Evolutionary conservation across 202 grass and related monocot species (phyloP), one percentile per base, ranked within the genome.

Genomic region (Zizania palustris): DNA sequence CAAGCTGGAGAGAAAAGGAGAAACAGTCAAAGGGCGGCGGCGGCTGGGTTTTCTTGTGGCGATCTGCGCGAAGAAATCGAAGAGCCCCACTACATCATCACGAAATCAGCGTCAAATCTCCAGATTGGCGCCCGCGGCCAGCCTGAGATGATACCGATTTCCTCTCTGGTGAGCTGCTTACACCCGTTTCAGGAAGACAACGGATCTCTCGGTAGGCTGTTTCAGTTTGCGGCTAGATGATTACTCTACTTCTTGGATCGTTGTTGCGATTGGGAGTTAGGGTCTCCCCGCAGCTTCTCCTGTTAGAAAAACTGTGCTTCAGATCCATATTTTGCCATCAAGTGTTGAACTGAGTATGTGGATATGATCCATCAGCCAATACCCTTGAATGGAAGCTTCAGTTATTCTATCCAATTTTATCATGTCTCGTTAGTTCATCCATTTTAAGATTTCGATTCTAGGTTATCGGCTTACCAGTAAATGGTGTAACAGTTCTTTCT

Each of bases 141-240:
- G 54, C 71, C 75, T 73, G 42, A 51, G 79, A 73, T 58, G 79
- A 60, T 83, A 57, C 40, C 28, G 67, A 28, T 53, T 51, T 18
- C 40, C 18, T 13, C 13, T 12, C 61, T 33, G 11, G 33, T 14
- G 38, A 8, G 75, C 4, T 63, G 11, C 37, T 21, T 35, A 28
- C n/a, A 28, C 28, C 28, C 0, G 28, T 28, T n/a, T 49, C 4
- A 7, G 1, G 11, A 36, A 15, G 22, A 11, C 6, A 12, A 14
- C 45, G 59, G 78, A 60, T 72, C 42, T 71, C 50, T 48, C 13
- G 1, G 14, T 48, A 45, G 33, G 63, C 45, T 11, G 40, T 57
- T 21, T 71, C 78, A 14, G 58, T 76, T 63, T 40, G 33, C 38
- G 19, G 19, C 7, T 15, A 41, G 28, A 34, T 71, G 4, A 8